phyloP scores from a whole-genome alignment of 371 early-diverging fungal species.

The Nematocida ausubeli region DNA sequence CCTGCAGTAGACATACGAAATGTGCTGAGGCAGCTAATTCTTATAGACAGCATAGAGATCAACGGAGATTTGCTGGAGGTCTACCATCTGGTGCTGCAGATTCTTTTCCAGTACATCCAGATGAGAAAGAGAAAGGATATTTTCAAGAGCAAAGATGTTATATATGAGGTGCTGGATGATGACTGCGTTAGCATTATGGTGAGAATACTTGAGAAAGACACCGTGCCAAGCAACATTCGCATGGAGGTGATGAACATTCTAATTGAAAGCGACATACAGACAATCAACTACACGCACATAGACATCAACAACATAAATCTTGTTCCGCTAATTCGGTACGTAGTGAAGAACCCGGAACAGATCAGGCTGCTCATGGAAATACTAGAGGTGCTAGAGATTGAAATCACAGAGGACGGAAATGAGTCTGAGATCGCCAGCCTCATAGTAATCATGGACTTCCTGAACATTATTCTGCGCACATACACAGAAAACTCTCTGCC shows the following conservation, averaged over 20 bases:
- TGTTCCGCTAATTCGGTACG: constrained; percentile 27
- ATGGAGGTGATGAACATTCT: constrained; percentile 41
- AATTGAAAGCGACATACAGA: constrained; percentile 36
- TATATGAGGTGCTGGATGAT: constrained; percentile 28
- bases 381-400: constrained; percentile 33
- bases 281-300: not conserved
- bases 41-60: constrained; percentile 11
- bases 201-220: not conserved
- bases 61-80: not conserved
- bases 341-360: not conserved
- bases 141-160: constrained; percentile 14
- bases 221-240: constrained; percentile 12
- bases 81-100: constrained; percentile 27
- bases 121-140: constrained; percentile 4
- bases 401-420: constrained; percentile 27
- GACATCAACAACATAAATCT: constrained; percentile 15
- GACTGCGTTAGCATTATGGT: constrained; percentile 42
- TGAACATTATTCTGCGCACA: constrained; percentile 25
- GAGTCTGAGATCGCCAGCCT: constrained; percentile 13
- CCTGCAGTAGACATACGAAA: constrained; percentile 9
- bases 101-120: constrained; percentile 16
- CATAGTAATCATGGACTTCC: constrained; percentile 42
- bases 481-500: not conserved
- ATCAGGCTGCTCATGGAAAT: constrained; percentile 16
- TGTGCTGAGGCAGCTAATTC: constrained; percentile 18